Base-by-base conservation (phyloP, 192 early-diverging fungal species). In the Lunasporangiospora selenospora region DNA sequence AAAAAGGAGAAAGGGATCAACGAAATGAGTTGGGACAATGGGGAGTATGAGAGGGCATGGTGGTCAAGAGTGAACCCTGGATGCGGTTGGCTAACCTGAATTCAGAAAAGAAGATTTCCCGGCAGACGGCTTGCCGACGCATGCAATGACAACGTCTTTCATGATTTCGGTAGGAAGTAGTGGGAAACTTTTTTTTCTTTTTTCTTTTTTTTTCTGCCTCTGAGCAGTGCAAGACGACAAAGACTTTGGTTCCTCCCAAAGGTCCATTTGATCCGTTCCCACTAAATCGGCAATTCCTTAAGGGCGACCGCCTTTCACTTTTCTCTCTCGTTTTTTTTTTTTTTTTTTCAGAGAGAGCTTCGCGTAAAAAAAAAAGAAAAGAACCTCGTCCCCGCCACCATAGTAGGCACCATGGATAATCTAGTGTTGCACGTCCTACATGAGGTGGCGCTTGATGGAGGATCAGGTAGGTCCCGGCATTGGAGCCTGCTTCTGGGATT, bases 41-140 rank as follows among this genome's bases (percentile, higher is more conserved):
- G 42, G 33, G 42, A 24, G 19, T 4, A 0, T 34, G 51, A 36
- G 9, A 21, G 24, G 19, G n/a, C 29, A 24, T 9, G 31, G 5
- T 18, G 32, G 13, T 40, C n/a, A n/a, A 40, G 11, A 13, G 39
- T 11, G 39, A 11, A 11, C 39, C 11, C 39, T n/a, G n/a, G 39
- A n/a, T 26, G 5, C 9, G 24, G 39, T 30, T 6, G 5, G 26
- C 4, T 16, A 52, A 86, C 85, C 85, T 16, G 91, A 87, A 60
- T 93, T 93, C 46, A 93, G 65, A 46, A 93, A 90, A 37, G 90
- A 92, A 10, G 87, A 89, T 60, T 94, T 94, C 55, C 92, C 92
- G 1, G 92, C 92, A 24, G 85, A 89, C 27, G 88, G 88, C 58
- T 91, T 91, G 15, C 90, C 90, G 1, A 90, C 88, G 34, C 85